Base-by-base conservation (phyloP, 805 yeast species). In the Sugiyamaella smithiae region DNA sequence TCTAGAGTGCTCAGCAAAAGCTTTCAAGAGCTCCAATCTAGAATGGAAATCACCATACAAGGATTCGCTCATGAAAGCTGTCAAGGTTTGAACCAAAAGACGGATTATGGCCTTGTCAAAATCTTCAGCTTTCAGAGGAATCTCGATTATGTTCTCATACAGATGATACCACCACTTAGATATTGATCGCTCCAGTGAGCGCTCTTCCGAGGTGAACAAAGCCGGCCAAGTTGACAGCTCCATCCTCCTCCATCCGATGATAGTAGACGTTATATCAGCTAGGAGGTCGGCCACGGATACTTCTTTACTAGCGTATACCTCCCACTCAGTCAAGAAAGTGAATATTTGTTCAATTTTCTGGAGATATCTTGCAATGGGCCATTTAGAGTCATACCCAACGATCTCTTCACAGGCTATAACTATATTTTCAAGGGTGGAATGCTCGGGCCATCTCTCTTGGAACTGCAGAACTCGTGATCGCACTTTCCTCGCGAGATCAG, bases 161-260 rank as follows among this genome's bases (percentile, higher is more conserved):
- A 93, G 70, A 62, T 89, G 81, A 69, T 83, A 93, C 95, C 97
- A 91, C 93, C 96, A 89, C 55, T 80, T 80, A 19, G 95, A 88
- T 41, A 82, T 67, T 5, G 66, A 71, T 40, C 70, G 71, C 43
- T 70, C 70, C 16, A 77, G 59, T 14, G 59, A 54, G 43, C 81
- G 84, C 62, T 88, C 96, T 50, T 78, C 75, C 25, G 50, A 51
- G 6, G 67, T 71, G 60, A 93, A 84, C 40, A 93, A 71, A 1
- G 81, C 71, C 43, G 82, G 82, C 97, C 98, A 93, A 1, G 95
- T 82, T 0, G 84, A 73, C 41, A 93, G 74, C 64, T 93, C 99
- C 33, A 90, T 65, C 58, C 79, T 80, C 71, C 99, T 80, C 99
- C 99, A 93, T 0, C 85, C 74, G 2, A 93, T 90, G 55, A 93